Evolutionary conservation across 352 stramenopile genomes (phyloP), one percentile per base, ranked within the genome.

Genomic region (Globisporangium spinosum): DNA sequence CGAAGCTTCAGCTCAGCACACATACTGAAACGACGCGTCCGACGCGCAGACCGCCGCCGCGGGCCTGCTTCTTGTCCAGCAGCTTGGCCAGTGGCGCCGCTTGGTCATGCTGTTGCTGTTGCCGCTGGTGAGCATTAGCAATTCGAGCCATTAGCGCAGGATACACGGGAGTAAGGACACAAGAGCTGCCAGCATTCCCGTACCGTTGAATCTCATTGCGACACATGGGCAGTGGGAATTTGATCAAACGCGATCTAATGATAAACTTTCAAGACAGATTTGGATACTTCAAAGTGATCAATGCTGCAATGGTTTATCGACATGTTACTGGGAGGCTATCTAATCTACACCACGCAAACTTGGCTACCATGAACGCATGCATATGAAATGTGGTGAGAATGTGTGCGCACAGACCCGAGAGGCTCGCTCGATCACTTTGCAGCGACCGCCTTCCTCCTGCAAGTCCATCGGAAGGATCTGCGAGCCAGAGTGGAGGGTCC

Each of bases 381-480:
- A 58, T 1, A 54, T 9, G 9, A 23, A 56, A 56, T 43, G 17
- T 9, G 38, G 38, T 13, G 0, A 13, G 34, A 23, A 69, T 85
- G 76, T 86, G 29, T 64, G 72, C 76, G 55, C 25, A 70, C 64
- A 74, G 65, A 78, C 69, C 64, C 32, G 15, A 74, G 53, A 29
- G 38, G 69, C 67, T 64, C 75, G 62, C 72, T 80, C 78, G 62
- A 85, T 76, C 80, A 83, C 83, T 87, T 92, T 89, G 69, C 83
- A 89, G 83, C 78, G 75, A 80, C 75, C 64, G 76, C 74, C 72
- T 75, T 77, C 71, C 75, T 79, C 72, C 12, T 62, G 53, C 35
- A 40, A 40, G 10, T 40, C 35, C 35, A 38, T 51, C 55, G 75
- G 67, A 80, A 75, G 70, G 75, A 83, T 81, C 69, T 55, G 40